These are phyloP conservation scores for Fusarium keratoplasticum DNA, from an alignment of 2,329 filamentous ascomycete species.

Conservation along the genomic window DNA sequence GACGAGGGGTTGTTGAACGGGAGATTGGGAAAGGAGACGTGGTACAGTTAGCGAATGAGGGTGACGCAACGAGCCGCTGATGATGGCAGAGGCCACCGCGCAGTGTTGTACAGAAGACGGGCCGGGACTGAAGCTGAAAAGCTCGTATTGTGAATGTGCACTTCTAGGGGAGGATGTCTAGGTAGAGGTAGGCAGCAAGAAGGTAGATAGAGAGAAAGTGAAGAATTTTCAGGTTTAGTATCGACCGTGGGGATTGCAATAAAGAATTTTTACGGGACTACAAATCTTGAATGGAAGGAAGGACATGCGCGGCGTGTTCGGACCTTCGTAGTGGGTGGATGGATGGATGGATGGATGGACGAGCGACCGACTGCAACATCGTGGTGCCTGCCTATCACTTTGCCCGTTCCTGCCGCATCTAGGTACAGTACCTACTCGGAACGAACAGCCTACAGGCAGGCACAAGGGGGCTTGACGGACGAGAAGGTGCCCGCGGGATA, in stretches of 20 bases:
- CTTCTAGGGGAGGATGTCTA: background rate
- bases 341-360: background rate
- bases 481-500: background rate
- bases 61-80: conserved; percentile 18
- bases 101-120: conserved; percentile 17
- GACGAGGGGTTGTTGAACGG: background rate
- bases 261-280: conserved; percentile 6
- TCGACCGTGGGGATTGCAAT: background rate
- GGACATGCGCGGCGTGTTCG: background rate
- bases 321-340: background rate
- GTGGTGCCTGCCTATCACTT: background rate
- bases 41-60: conserved; percentile 16
- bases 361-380: conserved; percentile 5
- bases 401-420: background rate
- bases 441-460: background rate
- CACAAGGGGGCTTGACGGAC: background rate
- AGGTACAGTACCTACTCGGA: background rate
- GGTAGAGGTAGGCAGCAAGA: background rate
- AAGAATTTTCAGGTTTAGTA: background rate
- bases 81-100: conserved; percentile 5
- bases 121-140: conserved; percentile 10
- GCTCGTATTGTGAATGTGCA: background rate
- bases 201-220: background rate
- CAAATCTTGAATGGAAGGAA: background rate
- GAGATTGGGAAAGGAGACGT: conserved; percentile 8